phyloP scores from a whole-genome alignment of 768 basidiomycete genomes.

The Collybia sordida region DNA sequence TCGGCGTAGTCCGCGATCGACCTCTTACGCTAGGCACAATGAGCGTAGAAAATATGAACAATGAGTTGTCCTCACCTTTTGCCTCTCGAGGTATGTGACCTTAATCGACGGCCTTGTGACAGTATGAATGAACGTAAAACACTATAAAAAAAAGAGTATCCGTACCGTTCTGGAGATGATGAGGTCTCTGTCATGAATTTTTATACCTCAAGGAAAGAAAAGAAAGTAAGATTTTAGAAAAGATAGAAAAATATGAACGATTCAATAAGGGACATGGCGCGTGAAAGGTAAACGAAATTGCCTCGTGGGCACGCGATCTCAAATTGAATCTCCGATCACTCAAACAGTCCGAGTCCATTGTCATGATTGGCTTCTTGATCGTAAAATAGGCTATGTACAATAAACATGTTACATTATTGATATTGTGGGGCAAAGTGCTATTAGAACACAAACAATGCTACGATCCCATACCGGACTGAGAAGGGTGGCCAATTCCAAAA shows the following conservation, averaged over 20 bases:
- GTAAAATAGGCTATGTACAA: not conserved
- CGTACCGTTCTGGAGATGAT: constrained; percentile 17
- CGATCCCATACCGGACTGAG: too few species aligned
- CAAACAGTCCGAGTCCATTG: not conserved
- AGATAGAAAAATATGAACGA: not conserved
- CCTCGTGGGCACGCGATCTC: too few species aligned
- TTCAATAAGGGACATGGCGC: not conserved
- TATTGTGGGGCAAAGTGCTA: not conserved
- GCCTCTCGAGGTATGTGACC: constrained; percentile 32
- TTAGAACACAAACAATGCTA: too few species aligned
- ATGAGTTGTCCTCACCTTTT: constrained; percentile 26
- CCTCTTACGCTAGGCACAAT: constrained; percentile 24
- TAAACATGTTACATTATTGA: not conserved
- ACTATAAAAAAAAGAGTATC: not conserved
- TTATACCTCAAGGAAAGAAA: constrained; percentile 8
- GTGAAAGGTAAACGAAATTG: too few species aligned
- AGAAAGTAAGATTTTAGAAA: constrained; percentile 13
- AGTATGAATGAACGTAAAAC: constrained; percentile 1
- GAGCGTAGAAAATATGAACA: constrained; percentile 1
- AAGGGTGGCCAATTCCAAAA: not conserved
- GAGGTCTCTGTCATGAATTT: constrained; percentile 10
- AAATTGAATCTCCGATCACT: too few species aligned
- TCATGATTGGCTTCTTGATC: not conserved
- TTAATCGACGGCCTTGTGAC: constrained; percentile 19
- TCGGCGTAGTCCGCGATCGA: constrained; percentile 15